Base-by-base conservation (phyloP, 768 basidiomycete genomes). In the Neoboletus magnificus region DNA sequence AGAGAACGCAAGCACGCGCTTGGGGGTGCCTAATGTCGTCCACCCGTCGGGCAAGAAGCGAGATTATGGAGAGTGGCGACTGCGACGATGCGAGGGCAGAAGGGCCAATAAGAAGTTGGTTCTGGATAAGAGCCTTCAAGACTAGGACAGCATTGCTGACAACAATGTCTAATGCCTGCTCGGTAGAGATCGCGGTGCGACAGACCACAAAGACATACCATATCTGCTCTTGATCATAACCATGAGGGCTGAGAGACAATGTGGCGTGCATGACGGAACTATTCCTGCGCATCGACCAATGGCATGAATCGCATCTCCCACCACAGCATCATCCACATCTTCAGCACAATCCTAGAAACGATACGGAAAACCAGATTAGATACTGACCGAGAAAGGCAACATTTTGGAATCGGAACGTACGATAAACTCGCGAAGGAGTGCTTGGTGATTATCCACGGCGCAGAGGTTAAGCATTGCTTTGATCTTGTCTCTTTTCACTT, bases 1-100 rank as follows among this genome's bases (percentile, higher is more conserved):
- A 97, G 25, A 93, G 74, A 1, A 98, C 85, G 61, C 90, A 93
- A 0, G 95, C 93, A 30, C 91, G 77, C 1, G 95, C 93, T 63
- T 85, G 81, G 1, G 86, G 77, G 62, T 94, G 91, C 8, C 76
- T 80, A 48, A 98, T 90, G 49, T 85, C 86, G 46, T 93, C 90
- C 44, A 96, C 80, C 32, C 82, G 80, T 47, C 82, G 78, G 0
- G 93, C 91, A 7, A 98, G 82, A 35, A 84, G 82, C 4, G 85
- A 80, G n/a, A 96, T 86, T 58, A 96, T 88, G 9, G 77, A 74
- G 11, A 87, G 67, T 0, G 91, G 81, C 5, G 75, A 73, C 36
- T 64, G 72, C 1, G 64, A 64, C 23, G 62, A 54, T n/a, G 63
- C 52, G 6, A 66, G 56, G n/a, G 69, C 52, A 10, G 74, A 61